Percentiles rank a stretch among this genome's conserved stretches.
Conservation (phyloP, 139 green algal species). For the Ulvella scutata region DNA sequence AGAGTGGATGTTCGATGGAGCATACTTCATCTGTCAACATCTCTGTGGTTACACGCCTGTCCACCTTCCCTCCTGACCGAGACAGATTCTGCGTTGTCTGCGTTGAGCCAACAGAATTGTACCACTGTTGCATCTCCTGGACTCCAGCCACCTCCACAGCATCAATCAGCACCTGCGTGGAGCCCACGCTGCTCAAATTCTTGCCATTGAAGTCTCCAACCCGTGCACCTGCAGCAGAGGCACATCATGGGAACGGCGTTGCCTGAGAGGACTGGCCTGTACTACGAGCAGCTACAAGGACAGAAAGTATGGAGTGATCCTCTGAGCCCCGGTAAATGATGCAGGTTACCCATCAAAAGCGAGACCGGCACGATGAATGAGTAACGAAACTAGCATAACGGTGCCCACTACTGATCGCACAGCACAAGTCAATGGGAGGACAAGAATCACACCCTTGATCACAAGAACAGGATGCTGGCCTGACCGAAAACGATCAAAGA, state of each 20-base stretch:
- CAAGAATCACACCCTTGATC: background rate
- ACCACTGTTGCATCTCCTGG: constrained; percentile 41
- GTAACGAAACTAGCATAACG: too few relatives aligned
- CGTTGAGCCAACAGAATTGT: constrained; percentile 26
- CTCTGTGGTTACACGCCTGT: constrained; percentile 53
- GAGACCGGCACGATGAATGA: too few relatives aligned
- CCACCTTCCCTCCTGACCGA: constrained; percentile 19
- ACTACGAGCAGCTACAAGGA: too few relatives aligned
- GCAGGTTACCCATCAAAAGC: too few relatives aligned
- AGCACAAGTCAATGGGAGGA: too few relatives aligned
- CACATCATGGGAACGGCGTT: too few relatives aligned
- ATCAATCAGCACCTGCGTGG: constrained; percentile 49
- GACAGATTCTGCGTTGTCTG: constrained; percentile 10
- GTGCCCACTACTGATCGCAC: too few relatives aligned
- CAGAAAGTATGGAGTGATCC: too few relatives aligned
- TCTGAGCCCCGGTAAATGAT: too few relatives aligned
- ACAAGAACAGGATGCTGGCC: background rate
- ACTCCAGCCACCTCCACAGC: constrained; percentile 47
- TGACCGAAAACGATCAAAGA: constrained; percentile 13
- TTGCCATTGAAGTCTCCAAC: constrained; percentile 93
- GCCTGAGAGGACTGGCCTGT: too few relatives aligned
- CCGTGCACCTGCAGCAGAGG: constrained; percentile 15
- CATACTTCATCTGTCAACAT: too few relatives aligned
- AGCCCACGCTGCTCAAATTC: constrained; percentile 56
- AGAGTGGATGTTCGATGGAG: too few relatives aligned